Percentiles rank a stretch among this genome's conserved stretches.
These are phyloP conservation scores for Alternaria alternata DNA, from an alignment of 2,329 filamentous ascomycete species.

Conservation along the genomic window DNA sequence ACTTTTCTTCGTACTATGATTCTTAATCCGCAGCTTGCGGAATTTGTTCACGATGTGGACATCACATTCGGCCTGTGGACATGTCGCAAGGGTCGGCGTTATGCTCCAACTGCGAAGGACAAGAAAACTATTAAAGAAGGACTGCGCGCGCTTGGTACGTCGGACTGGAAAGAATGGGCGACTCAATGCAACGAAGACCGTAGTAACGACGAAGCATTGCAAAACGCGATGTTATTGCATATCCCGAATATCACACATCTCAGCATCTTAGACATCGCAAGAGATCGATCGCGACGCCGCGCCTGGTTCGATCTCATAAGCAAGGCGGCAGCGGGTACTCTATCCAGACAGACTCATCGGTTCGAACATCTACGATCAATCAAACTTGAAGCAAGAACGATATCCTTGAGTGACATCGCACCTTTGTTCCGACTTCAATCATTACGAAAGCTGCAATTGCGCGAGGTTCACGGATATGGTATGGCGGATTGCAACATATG, in stretches of 20 bases:
- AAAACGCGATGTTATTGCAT: constrained; percentile 34
- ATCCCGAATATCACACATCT: constrained; percentile 31
- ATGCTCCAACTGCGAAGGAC: constrained; percentile 32
- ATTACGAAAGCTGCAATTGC: constrained; percentile 26
- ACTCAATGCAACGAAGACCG: constrained; percentile 27
- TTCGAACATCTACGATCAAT: constrained; percentile 31
- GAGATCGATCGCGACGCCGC: constrained; percentile 9
- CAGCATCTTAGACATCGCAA: not conserved
- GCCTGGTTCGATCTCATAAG: constrained; percentile 35
- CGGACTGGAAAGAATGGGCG: constrained; percentile 39
- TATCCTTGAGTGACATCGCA: constrained; percentile 22
- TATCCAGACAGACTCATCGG: constrained; percentile 24
- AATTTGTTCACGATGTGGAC: constrained; percentile 24
- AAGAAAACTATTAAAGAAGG: constrained; percentile 40
- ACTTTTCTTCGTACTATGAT: constrained; percentile 40
- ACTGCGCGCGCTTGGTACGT: constrained; percentile 26
- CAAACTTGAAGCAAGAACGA: constrained; percentile 16
- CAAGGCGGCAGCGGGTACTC: constrained; percentile 16
- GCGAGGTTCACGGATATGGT: constrained; percentile 15
- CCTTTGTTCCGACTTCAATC: constrained; percentile 36
- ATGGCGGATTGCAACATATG: not conserved
- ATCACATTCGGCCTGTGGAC: constrained; percentile 24
- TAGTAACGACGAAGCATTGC: constrained; percentile 26
- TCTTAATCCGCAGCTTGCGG: constrained; percentile 24
- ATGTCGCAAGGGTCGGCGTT: constrained; percentile 7